Evolutionary conservation across 2,329 filamentous ascomycete species (phyloP).

Genomic region (Verticillium nubilum): DNA sequence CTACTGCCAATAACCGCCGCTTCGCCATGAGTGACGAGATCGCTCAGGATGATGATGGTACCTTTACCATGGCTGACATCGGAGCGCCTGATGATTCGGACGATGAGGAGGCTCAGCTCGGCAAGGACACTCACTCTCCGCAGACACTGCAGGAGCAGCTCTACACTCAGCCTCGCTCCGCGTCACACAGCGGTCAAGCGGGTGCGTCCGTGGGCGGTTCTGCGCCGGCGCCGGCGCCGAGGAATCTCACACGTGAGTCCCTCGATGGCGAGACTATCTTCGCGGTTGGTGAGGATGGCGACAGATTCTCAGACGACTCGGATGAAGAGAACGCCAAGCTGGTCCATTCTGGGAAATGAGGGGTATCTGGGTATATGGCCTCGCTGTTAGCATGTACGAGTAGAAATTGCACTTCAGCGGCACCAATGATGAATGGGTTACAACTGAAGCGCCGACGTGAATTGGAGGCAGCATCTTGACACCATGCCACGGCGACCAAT

Average conservation of each 20-base stretch:
- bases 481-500: background rate
- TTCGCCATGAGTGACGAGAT: constrained; percentile 99
- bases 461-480: background rate
- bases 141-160: constrained; percentile 3
- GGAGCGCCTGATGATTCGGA: constrained; percentile 65
- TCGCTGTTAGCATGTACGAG: constrained; percentile 8
- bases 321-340: constrained; percentile 54
- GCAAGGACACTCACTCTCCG: constrained; percentile 21
- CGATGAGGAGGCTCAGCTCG: constrained; percentile 50
- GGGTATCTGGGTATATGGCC: background rate
- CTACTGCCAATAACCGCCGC: constrained; percentile 90
- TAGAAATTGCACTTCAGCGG: constrained; percentile 5
- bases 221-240: constrained; percentile 2
- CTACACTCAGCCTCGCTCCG: background rate
- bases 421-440: background rate
- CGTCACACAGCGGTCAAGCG: background rate
- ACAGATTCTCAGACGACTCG: constrained; percentile 77
- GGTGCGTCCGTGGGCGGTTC: constrained; percentile 1
- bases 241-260: constrained; percentile 45
- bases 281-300: constrained; percentile 79
- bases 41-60: constrained; percentile 93
- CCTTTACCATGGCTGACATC: constrained; percentile 90
- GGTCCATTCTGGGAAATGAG: constrained; percentile 39
- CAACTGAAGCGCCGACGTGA: background rate
- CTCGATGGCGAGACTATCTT: constrained; percentile 92